phyloP scores from a whole-genome alignment of 768 basidiomycete species.

The Boletus speciosus region DNA sequence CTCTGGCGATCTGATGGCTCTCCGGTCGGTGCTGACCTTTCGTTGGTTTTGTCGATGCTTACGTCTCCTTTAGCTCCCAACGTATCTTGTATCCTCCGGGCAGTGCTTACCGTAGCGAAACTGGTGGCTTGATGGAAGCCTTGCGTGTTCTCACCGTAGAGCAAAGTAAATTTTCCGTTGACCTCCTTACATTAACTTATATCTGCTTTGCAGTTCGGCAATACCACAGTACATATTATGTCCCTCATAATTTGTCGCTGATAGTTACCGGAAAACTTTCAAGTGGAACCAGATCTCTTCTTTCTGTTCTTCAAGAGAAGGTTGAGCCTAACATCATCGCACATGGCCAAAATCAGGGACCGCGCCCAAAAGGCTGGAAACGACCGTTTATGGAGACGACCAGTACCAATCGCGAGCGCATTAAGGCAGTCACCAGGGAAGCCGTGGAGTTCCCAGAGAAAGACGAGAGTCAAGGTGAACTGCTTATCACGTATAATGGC shows the following conservation, averaged over 20 bases:
- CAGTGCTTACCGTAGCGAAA: conserved; percentile 94
- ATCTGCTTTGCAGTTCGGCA: conserved; percentile 59
- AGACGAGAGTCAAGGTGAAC: conserved; percentile 92
- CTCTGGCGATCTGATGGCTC: conserved; percentile 83
- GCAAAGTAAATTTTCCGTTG: conserved; percentile 58
- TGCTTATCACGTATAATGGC: conserved; percentile 74
- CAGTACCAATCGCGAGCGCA: conserved; percentile 58
- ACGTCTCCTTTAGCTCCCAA: conserved; percentile 53
- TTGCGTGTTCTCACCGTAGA: conserved; percentile 81
- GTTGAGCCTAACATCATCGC: conserved; percentile 79
- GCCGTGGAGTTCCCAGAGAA: conserved; percentile 92
- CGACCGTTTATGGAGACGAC: conserved; percentile 90
- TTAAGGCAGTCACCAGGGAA: conserved; percentile 53
- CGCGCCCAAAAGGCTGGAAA: conserved; percentile 79
- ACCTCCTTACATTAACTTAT: conserved; percentile 14
- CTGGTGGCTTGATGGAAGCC: conserved; percentile 93
- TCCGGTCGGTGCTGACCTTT: conserved; percentile 50
- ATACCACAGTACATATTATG: conserved; percentile 87
- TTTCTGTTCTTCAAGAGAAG: conserved; percentile 76
- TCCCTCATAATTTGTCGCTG: conserved; percentile 89
- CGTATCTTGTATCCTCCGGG: conserved; percentile 73
- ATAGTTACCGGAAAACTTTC: conserved; percentile 87
- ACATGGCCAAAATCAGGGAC: conserved; percentile 70
- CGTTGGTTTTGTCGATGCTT: background rate
- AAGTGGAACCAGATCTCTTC: conserved; percentile 67